Base-by-base conservation (phyloP, 768 basidiomycete genomes). In the Suillus subaureus region DNA sequence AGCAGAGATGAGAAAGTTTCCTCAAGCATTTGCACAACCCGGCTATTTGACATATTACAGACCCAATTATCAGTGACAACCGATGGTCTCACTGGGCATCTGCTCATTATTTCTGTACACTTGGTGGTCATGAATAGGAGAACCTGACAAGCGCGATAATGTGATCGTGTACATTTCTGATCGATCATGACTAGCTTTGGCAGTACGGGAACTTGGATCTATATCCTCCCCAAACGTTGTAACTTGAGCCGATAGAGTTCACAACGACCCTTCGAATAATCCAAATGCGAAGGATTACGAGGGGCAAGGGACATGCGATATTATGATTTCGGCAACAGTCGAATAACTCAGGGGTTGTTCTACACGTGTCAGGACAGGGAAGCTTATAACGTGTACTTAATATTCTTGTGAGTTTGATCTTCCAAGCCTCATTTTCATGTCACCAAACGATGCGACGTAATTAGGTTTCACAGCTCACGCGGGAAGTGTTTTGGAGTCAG, bases 231-330 rank as follows among this genome's bases (percentile, higher is more conserved):
- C 15, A 31, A 52, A 52, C 49, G 16, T 52, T 52, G 26, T 52
- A 28, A 52, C 26, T 28, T 18, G 2, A 28, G 2, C 18, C 15
- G 26, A 28, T 31, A 21, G 52, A 18, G 54, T 11, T 33, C 54
- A 56, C 21, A n/a, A 7, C 31, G 21, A 21, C n/a, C 35, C 61
- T 71, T 16, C 26, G 7, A 55, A 56, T 68, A 49, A 68, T 61
- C 55, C 70, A 16, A 73, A 73, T 51, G 33, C n/a, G 18, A 18
- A 18, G 4, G 18, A 28, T 28, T 28, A 18, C 4, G 16, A 54
- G 2, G 52, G 54, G 85, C 75, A 81, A 68, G 85, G 85, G 28
- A 85, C 84, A 81, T 82, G 81, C 78, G 88, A 39, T 70, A 73
- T 62, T 26, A 52, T 28, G 26, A 26, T 51, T 26, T 51, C 83